Percentiles rank a stretch among this genome's conserved stretches.
Conservation (phyloP, 2,329 filamentous ascomycete genomes). For the Lachnellula hyalina region DNA sequence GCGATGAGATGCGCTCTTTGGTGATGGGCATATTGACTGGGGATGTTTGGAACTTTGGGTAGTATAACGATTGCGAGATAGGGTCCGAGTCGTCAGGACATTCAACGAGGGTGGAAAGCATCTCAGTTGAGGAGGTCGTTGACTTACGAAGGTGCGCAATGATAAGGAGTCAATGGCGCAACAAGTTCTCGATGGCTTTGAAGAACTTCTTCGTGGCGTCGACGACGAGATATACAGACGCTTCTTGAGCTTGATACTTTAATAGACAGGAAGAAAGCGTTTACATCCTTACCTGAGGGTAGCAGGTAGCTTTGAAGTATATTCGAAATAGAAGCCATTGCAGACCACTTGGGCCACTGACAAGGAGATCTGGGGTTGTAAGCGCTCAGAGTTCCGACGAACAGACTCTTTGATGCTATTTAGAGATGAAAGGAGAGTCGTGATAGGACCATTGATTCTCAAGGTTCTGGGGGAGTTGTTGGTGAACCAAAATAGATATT, state of each 20-base stretch:
- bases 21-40: slow-evolving; percentile 22
- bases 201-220: not conserved
- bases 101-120: not conserved
- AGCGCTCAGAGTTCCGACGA: not conserved
- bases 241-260: not conserved
- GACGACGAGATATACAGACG: slow-evolving; percentile 8
- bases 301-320: not conserved
- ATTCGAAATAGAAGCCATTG: slow-evolving; percentile 3
- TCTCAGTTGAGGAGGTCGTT: not conserved
- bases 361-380: not conserved
- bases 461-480: not conserved
- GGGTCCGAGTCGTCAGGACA: not conserved
- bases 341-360: not conserved
- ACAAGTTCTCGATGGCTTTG: not conserved
- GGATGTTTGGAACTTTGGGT: not conserved
- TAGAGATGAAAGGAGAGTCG: not conserved
- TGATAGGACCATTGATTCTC: not conserved
- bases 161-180: not conserved
- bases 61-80: not conserved
- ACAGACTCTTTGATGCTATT: not conserved
- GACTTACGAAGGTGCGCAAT: not conserved
- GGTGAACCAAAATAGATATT: not conserved
- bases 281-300: slow-evolving; percentile 1
- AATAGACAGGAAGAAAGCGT: not conserved
- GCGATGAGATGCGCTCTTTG: slow-evolving; percentile 56